Evolutionary conservation across 2,329 filamentous ascomycete species (phyloP), one percentile per base, ranked within the genome.

Genomic region (Calonectria pauciramosa): DNA sequence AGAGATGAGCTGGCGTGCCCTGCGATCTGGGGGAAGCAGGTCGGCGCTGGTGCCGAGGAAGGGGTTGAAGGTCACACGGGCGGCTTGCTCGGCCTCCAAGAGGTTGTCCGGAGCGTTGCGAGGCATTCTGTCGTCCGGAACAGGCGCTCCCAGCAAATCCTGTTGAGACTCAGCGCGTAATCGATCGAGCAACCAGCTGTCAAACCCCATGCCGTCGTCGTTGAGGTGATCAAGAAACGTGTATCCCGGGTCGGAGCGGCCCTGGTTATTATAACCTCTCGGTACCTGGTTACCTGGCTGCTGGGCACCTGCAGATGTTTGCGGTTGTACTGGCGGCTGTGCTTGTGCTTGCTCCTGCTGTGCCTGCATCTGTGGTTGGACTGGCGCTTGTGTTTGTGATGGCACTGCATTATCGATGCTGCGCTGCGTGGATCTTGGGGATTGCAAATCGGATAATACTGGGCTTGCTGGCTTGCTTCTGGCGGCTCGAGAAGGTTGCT

Each of bases 41-140:
- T 51, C 65, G 30, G 72, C 20, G 9, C 47, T 56, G 44, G 73
- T 73, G 59, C 73, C 65, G 11, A 80, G 68, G 30, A 80, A 80
- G 8, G 79, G 75, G 59, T 80, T 78, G 68, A 80, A 78, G 36
- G 28, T 28, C 26, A 10, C 6, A 41, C 10, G 26, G 5, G 10
- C n/a, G n/a, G 13, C 20, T 34, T 63, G 34, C n/a, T 63, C 56
- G 18, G 14, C 18, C 13, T 32, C 56, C 13, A 28, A 10, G 34
- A 47, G 18, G 18, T 47, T 7, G 41, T 47, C 41, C 6, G 20
- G 44, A 13, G 44, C 44, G 4, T 6, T 23, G 44, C 10, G 9
- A 47, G 44, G 20, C 44, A 47, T 47, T 10, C 44, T 23, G n/a
- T 13, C 44, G 44, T 23, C 20, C 3, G 44, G 8, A 47, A n/a